Evolutionary conservation across 2,329 filamentous ascomycete genomes (phyloP), one percentile per base, ranked within the genome.

Genomic region (Endocalyx cinctus): DNA sequence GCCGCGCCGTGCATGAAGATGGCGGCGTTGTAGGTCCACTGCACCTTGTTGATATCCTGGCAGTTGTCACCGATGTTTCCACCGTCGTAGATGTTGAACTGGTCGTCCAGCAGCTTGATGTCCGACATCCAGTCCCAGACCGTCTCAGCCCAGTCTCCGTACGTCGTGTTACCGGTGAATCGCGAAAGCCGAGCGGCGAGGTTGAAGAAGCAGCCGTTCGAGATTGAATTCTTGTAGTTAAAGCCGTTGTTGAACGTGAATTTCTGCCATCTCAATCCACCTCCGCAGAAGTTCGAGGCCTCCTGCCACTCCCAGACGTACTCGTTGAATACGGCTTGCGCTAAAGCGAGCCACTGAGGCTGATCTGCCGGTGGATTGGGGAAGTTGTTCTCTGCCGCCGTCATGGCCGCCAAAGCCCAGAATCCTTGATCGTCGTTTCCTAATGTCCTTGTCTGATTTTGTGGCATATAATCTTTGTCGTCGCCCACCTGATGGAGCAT

Each of bases 231-330:
- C 52, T 83, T 82, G 64, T 82, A 82, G 57, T 74, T 67, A 60
- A 66, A 81, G 31, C 86, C 86, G 36, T 70, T 75, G 62, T 88
- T 88, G 63, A 81, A 85, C 10, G 76, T 70, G 63, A 82, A 89
- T 41, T 94, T 84, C 63, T 94, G 87, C 88, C 88, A 94, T 43
- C 83, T 77, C 45, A 94, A 60, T 8, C 87, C 87, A 31, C 87
- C 87, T 29, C 63, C 67, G 57, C 87, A 94, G 1, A 67, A 69
- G 0, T 61, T 50, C 3, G 60, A 63, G 46, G 20, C 20, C 8
- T 23, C 20, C 20, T 92, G 80, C 82, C 85, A 90, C 15, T 86
- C 75, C 14, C 61, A 60, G 3, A 76, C 77, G 51, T 87, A 87
- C 31, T 82, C 79, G 63, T 90, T 87, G 59, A 90, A 94, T 2